Percentiles rank a stretch among this genome's conserved stretches.
Conservation (phyloP, 768 basidiomycete species). For the Suillus bovinus region DNA sequence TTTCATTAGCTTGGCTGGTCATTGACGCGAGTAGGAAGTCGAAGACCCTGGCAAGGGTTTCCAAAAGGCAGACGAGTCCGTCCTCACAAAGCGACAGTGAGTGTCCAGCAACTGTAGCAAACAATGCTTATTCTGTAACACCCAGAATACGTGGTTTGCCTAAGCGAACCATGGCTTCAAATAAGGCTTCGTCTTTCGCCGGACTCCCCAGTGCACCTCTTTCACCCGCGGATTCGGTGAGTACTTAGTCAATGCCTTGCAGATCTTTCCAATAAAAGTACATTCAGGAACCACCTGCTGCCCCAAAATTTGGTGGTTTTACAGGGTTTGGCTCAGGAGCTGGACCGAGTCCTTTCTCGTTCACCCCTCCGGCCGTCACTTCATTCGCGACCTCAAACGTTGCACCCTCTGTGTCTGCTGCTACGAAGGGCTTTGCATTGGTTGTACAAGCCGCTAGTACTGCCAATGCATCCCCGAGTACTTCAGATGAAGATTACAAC, state of each 20-base stretch:
- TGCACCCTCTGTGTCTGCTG: slow-evolving; percentile 16
- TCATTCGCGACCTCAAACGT: slow-evolving; percentile 14
- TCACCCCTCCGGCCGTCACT: slow-evolving; percentile 32
- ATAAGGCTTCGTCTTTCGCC: slow-evolving; percentile 23
- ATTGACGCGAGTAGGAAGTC: slow-evolving; percentile 38
- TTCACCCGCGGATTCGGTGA: slow-evolving; percentile 27
- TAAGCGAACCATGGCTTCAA: slow-evolving; percentile 40
- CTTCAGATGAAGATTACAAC: slow-evolving; percentile 29
- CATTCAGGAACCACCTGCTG: slow-evolving; percentile 25
- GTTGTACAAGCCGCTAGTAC: slow-evolving; percentile 20
- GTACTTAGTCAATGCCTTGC: slow-evolving; percentile 20
- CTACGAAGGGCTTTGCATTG: slow-evolving; percentile 12
- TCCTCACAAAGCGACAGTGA: slow-evolving; percentile 58
- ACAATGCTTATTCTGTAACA: slow-evolving; percentile 2
- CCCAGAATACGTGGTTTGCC: slow-evolving; percentile 67
- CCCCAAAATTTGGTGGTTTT: slow-evolving; percentile 53
- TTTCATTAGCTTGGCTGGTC: not conserved
- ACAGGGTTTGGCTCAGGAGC: slow-evolving; percentile 47
- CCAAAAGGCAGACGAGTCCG: slow-evolving; percentile 58
- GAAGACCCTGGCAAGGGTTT: slow-evolving; percentile 44
- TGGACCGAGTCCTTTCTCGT: slow-evolving; percentile 40
- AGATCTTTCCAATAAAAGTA: slow-evolving; percentile 18
- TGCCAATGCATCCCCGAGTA: slow-evolving; percentile 34
- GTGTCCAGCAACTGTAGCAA: slow-evolving; percentile 23
- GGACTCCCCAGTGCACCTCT: slow-evolving; percentile 27